Evolutionary conservation across 2,329 filamentous ascomycete species (phyloP), one percentile per base, ranked within the genome.

Genomic region (Penicillium psychrosexuale): DNA sequence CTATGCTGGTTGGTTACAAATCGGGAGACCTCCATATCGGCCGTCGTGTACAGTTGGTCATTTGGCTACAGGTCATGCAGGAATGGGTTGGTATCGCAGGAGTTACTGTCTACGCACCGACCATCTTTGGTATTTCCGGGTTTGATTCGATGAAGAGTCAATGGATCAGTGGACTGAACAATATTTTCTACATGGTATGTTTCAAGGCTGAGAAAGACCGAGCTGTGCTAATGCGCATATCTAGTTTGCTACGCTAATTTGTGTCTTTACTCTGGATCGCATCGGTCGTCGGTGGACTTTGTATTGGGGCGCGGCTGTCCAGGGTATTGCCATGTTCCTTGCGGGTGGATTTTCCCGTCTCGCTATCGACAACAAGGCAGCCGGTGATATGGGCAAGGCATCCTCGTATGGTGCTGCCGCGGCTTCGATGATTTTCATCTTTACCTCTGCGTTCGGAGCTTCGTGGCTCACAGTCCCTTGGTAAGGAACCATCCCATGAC

Each of bases 31-130:
- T 89, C 8, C 86, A 89, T 59, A 86, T 83, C 0, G 87, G 82
- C 0, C 79, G 87, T 1, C 82, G 87, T 6, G 85, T 89, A 0
- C 85, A 89, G 63, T 78, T 90, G 1, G 85, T 87, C 3, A 78
- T 90, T 34, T 89, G 86, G 85, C 76, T 89, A 8, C 85, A 89
- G 71, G 86, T 89, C 42, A 81, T 89, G 66, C 85, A 88, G 64
- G 83, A 87, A 62, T 88, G 85, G 84, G 80, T 85, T 48, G 85
- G 86, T 0, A 89, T 89, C 57, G 85, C 86, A 0, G 86, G 84
- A 39, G 84, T 89, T 3, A 88, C 85, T 0, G 80, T 89, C 34
- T 84, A 80, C 66, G 68, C 75, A 5, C 77, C 77, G 8, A 77
- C 77, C 1, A 82, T 90, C 51, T 89, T 89, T 68, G 79, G 82